Evolutionary conservation across 805 yeast genomes (phyloP), one percentile per base, ranked within the genome.

Genomic region (Hanseniaspora meyeri): DNA sequence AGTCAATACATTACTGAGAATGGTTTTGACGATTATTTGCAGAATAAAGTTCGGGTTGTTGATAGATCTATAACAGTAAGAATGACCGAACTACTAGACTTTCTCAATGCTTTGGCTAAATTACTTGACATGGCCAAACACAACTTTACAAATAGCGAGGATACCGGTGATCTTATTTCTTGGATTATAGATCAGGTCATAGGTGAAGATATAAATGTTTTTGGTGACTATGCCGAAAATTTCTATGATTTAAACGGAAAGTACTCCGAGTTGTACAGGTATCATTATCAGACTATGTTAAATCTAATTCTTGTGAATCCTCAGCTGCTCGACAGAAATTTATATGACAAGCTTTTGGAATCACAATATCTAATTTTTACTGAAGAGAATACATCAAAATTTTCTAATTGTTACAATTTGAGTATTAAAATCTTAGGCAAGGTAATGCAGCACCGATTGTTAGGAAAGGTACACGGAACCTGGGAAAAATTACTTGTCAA

Each of bases 381-480:
- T 10, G 32, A 39, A 7, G 24, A 24, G 12, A 43, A 53, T 14
- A 32, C 29, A 10, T 19, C 27, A 19, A 43, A 50, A 19, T 53
- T 27, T n/a, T 45, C 57, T 16, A 42, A 31, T 19, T 53, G 57
- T 29, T 46, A 46, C 40, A 36, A 46, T 19, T 20, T 37, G n/a
- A 31, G 40, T 31, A 36, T 53, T 16, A 37, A 39, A 17, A 46
- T 53, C 20, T 16, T 53, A 31, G 36, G 43, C 8, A 49, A 39
- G n/a, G 43, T 46, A 4, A 20, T 53, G 37, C 24, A 37, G 1
- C 34, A 53, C 17, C 36, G 43, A 10, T 40, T 29, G 9, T 16
- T 53, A 5, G 57, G 57, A 16, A 53, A 53, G 39, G 51, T 53
- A 10, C 51, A 53, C 39, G 57, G 57, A n/a, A 46, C 47, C 20